Base-by-base conservation (phyloP, 345 rosid genomes). In the Triadica sebifera region DNA sequence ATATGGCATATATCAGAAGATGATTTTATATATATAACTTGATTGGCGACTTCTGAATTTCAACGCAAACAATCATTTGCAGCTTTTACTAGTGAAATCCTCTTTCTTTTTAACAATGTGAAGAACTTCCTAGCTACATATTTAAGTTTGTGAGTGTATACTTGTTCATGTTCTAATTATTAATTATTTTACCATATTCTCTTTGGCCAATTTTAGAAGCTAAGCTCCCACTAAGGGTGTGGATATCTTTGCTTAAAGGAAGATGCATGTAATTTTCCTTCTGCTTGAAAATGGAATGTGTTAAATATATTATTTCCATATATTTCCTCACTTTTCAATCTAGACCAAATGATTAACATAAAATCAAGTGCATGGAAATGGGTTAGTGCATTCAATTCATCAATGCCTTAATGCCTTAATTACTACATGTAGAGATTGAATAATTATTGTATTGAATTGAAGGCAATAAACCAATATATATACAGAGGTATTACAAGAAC, bases 151-250 rank as follows among this genome's bases (percentile, higher is more conserved):
- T 2, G 34, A 29, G 34, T 29, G 34, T 29, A 29, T 29, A 29
- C 2, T 29, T 29, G 34, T 29, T 29, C 34, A 29, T 29, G 70
- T 70, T 39, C 47, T 53, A 50, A 37, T 34, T 34, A 5, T 10
- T 55, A 10, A 53, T 69, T n/a, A 50, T 12, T 60, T 60, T 60
- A 34, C 25, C 24, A 0, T 13, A 11, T 24, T 24, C 13, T 12
- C 22, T 46, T 70, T 69, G 64, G 72, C 65, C 47, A 62, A 46
- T 47, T 69, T 79, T 79, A 66, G 79, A 83, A 74, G 77, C 61
- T 10, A 82, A 73, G 73, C 76, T 64, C 56, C 75, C 63, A 65
- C 22, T 12, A 75, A n/a, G n/a, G 25, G 67, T 57, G 37, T 70
- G 57, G 51, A 67, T 75, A 29, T 53, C 55, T 59, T 68, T 69